phyloP scores from a whole-genome alignment of 306 rosid genomes.

The Pyrus communis region DNA sequence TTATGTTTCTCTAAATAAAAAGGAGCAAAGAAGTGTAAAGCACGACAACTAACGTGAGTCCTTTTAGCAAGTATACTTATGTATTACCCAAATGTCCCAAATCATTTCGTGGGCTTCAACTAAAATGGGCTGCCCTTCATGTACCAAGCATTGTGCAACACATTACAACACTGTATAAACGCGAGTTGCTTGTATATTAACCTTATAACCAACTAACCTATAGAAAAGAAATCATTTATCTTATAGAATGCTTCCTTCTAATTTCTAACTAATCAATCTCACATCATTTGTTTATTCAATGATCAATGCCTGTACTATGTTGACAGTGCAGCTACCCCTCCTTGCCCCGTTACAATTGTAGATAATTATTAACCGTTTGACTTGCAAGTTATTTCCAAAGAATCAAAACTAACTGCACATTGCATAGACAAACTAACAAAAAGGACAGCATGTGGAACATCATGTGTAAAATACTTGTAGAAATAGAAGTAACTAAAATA shows the following conservation, averaged over 20 bases:
- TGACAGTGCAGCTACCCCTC: background rate
- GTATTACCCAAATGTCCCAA: background rate
- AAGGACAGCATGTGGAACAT: constrained; percentile 1
- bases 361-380: background rate
- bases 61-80: background rate
- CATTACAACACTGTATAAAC: background rate
- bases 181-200: background rate
- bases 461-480: background rate
- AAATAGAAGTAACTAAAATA: constrained; percentile 4
- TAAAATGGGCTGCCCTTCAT: background rate
- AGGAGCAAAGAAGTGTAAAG: background rate
- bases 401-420: background rate
- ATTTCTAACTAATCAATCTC: background rate
- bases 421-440: background rate
- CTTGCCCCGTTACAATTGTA: background rate
- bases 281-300: background rate
- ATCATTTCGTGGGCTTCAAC: background rate
- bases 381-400: background rate
- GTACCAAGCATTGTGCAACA: background rate
- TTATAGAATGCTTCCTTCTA: background rate
- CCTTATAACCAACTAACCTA: background rate
- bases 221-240: background rate
- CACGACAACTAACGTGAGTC: background rate
- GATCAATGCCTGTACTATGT: background rate
- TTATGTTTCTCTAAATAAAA: background rate